These are phyloP conservation scores for Candida incommunis DNA, from an alignment of 805 yeast genomes.

Conservation along the genomic window DNA sequence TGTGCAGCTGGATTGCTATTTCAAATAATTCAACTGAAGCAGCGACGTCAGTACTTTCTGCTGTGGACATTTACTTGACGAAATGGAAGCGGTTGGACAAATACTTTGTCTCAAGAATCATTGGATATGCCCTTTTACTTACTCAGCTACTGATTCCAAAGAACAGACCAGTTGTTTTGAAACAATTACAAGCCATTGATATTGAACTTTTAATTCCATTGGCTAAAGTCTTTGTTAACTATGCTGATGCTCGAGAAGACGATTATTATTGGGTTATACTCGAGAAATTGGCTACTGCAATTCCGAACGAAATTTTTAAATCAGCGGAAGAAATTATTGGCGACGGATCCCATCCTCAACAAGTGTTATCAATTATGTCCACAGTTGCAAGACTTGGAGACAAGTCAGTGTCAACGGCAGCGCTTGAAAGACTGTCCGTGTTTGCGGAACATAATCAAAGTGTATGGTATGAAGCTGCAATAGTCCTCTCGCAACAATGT, in stretches of 20 bases:
- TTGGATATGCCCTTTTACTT: slow-evolving; percentile 28
- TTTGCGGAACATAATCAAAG: not conserved
- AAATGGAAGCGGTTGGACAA: slow-evolving; percentile 8
- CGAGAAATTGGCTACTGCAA: not conserved
- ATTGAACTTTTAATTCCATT: not conserved
- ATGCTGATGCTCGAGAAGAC: not conserved
- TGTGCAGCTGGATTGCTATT: not conserved
- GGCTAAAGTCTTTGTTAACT: not conserved
- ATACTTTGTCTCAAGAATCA: slow-evolving; percentile 18
- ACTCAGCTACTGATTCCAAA: not conserved
- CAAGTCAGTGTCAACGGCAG: not conserved
- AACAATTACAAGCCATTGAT: not conserved
- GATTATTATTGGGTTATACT: not conserved
- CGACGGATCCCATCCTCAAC: not conserved
- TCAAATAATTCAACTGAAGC: slow-evolving; percentile 5
- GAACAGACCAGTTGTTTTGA: not conserved
- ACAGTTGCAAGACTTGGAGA: not conserved
- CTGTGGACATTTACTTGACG: slow-evolving; percentile 5
- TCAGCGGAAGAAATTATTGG: not conserved
- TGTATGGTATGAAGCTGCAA: not conserved
- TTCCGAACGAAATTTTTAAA: not conserved
- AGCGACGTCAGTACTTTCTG: slow-evolving; percentile 2
- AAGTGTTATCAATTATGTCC: not conserved
- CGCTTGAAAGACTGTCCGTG: not conserved
- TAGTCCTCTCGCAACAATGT: not conserved